Evolutionary conservation across 2,329 filamentous ascomycete species (phyloP), one percentile per base, ranked within the genome.

Genomic region (Albifimbria verrucaria): DNA sequence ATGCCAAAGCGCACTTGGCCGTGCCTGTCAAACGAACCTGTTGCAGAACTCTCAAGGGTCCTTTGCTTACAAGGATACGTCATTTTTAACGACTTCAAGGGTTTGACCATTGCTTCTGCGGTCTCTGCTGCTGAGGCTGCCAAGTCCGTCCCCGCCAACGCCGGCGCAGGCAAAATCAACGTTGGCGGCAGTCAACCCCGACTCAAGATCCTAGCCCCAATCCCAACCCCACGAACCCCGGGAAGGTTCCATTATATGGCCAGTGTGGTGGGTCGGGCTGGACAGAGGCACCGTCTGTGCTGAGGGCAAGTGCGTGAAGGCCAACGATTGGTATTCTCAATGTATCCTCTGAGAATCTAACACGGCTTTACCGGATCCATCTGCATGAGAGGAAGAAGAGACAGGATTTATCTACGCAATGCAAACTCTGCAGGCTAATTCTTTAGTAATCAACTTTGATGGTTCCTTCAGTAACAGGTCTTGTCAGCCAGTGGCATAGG

Each of bases 81-180:
- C 54, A 0, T 59, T 59, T 12, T 59, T n/a, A 53, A 57, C 2
- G 55, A 59, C 49, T 57, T 59, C 22, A 25, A 26, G 22, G 44
- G 44, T n/a, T 23, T 47, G 21, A 25, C 6, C 21, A 47, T 47
- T 26, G 44, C 44, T 21, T n/a, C 44, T 12, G 44, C 23, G 20
- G 23, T 47, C 10, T n/a, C 20, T 17, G 44, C 44, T 3, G 21
- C 20, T 7, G 44, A 47, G 44, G 44, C 44, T 12, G 44, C 44
- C 21, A 47, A 25, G n/a, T 25, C n/a, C 44, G 44, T 47, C 21
- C 44, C 44, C 7, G 21, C 22, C 21, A 47, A 47, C 23, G 44
- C 44, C 18, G 44, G 44, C 4, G 21, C 22, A 9, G 44, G 44
- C 11, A 47, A 47, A 23, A 47, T 47, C 44, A 39, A 39, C 32